These are phyloP conservation scores for Lathyrus sativus DNA, from an alignment of 306 rosid species.

Conservation along the genomic window DNA sequence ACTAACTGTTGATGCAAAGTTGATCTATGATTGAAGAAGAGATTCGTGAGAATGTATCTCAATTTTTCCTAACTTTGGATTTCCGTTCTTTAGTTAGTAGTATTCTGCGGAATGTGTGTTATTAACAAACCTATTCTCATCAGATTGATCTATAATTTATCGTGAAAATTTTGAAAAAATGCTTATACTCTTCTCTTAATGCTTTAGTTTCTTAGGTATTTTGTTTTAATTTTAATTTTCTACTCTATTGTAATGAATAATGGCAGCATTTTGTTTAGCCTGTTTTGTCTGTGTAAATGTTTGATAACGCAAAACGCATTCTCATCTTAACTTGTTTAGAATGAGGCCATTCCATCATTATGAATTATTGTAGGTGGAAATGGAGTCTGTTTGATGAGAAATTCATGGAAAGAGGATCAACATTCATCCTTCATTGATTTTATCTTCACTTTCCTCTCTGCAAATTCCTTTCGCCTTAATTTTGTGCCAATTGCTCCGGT, in stretches of 20 bases:
- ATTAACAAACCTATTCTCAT: no score
- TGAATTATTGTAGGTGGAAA: slow-evolving; percentile 44
- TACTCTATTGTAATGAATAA: background rate
- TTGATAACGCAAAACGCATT: no score
- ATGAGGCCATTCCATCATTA: slow-evolving; percentile 18
- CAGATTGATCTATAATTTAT: no score
- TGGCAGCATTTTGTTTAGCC: no score
- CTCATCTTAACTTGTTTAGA: no score
- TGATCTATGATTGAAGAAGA: background rate
- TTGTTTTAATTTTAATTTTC: slow-evolving; percentile 5
- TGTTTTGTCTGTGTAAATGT: no score
- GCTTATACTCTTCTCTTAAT: slow-evolving; percentile 21
- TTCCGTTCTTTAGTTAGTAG: background rate
- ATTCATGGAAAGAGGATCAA: slow-evolving; percentile 74
- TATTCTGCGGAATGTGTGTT: background rate
- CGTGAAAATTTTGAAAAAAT: no score
- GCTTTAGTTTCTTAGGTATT: slow-evolving; percentile 11
- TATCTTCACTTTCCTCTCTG: slow-evolving; percentile 67
- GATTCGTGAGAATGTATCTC: background rate
- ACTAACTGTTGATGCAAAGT: background rate
- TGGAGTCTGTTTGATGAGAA: slow-evolving; percentile 90
- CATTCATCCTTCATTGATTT: slow-evolving; percentile 70
- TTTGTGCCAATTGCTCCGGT: slow-evolving; percentile 74
- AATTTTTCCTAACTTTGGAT: background rate
- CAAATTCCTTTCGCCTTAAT: slow-evolving; percentile 74